Base-by-base conservation (phyloP, 768 basidiomycete species). In the Dacryopinax primogenitus region DNA sequence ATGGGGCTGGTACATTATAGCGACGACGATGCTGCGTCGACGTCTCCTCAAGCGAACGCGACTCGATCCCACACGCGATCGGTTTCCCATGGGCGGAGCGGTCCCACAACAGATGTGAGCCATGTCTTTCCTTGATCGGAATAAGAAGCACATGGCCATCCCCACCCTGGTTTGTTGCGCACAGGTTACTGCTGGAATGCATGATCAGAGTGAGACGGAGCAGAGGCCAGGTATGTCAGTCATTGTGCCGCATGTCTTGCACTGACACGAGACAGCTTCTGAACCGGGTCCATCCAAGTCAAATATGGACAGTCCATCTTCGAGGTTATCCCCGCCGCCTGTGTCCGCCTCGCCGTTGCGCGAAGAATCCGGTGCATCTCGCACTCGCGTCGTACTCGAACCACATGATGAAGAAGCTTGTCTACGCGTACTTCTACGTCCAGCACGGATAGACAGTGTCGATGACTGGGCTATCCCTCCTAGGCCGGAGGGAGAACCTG, bases 401-500 rank as follows among this genome's bases (percentile, higher is more conserved):
- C 64, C 45, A 33, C 45, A 65, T 1, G 0, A 1, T 67, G 86
- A 88, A 67, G 69, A 86, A 1, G 68, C 76, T 7, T 78, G 74
- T 11, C 81, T 89, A 21, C 80, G 86, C 36, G 73, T 75, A 2
- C 75, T 87, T 1, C 75, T 90, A 30, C 77, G 74, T 13, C 90
- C 88, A 2, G 82, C 84, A 18, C 78, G 83, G 1, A 85, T 89
- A 66, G 78, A 82, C 0, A 87, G 83, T 26, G 69, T 85, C 1
- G 77, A 76, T 0, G 83, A 91, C 70, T 92, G 88, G 85, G 90
- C 88, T 3, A 88, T 93, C 66, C 87, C 88, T 0, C 78, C 83
- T 0, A 78, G 79, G 61, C 76, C 84, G 0, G 74, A 76, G 0
- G 78, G 78, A 61, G 77, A 82, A 1, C 85, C 83, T 66, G 84